Evolutionary conservation across 2,329 filamentous ascomycete genomes (phyloP).

Genomic region (Penicillium thymicola): DNA sequence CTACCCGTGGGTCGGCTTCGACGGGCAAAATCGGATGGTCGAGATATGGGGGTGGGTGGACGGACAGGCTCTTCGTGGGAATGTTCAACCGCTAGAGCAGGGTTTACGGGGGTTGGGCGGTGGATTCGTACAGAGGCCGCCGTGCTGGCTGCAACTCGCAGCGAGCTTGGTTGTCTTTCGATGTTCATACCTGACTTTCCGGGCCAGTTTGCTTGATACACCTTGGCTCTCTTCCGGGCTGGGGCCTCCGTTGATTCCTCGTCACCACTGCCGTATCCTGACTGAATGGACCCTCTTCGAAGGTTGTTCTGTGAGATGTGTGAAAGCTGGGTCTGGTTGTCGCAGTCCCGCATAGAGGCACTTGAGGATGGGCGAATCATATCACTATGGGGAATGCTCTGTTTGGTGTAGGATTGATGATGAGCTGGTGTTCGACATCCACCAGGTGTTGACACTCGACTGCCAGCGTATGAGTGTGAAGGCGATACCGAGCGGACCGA

Average conservation of each 20-base stretch:
- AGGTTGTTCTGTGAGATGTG: constrained; percentile 19
- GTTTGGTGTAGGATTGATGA: constrained; percentile 26
- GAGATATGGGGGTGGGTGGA: constrained; percentile 46
- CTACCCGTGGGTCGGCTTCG: constrained; percentile 44
- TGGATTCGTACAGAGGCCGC: constrained; percentile 83
- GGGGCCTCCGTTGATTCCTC: constrained; percentile 62
- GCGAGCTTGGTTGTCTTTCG: constrained; percentile 69
- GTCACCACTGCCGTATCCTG: constrained; percentile 69
- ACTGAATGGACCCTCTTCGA: constrained; percentile 41
- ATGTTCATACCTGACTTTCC: constrained; percentile 65
- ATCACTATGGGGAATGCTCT: constrained; percentile 36
- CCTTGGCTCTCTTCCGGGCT: constrained; percentile 74
- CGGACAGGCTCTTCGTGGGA: constrained; percentile 45
- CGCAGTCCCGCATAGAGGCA: constrained; percentile 49
- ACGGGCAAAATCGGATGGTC: constrained; percentile 29
- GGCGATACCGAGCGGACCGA: constrained; percentile 39
- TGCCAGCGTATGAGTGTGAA: constrained; percentile 36
- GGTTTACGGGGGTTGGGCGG: constrained; percentile 61
- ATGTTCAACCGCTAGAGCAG: constrained; percentile 31
- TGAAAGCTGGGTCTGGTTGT: constrained; percentile 27
- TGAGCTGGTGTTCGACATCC: constrained; percentile 25
- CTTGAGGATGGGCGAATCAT: constrained; percentile 60
- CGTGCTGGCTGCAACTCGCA: constrained; percentile 87
- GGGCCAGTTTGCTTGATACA: constrained; percentile 69
- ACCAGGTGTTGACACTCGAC: constrained; percentile 39